Evolutionary conservation across 83 land plant species (phyloP), one percentile per base, ranked within the genome.

Genomic region (Picea engelmannii): DNA sequence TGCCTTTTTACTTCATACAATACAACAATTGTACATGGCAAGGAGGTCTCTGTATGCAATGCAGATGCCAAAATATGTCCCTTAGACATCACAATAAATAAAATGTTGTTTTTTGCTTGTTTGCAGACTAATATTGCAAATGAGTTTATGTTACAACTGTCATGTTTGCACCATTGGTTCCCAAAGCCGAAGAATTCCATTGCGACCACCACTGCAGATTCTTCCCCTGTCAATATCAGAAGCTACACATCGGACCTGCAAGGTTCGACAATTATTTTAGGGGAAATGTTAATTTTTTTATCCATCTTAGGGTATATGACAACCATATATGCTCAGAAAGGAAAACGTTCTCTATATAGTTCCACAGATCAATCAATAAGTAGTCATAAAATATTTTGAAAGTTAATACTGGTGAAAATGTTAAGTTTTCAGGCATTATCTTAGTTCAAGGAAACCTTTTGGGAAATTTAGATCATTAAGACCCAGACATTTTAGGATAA

Each of bases 131-230:
- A 55, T 12, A 55, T 55, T 66, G 25, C 24, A 66, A 66, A 77
- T 16, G 40, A 77, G 17, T 12, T 4, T 76, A 47, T 9, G n/a
- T 23, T 27, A 74, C 77, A 74, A 74, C 17, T 78, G 23, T 78
- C 65, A 78, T 27, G 62, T 38, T 78, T 78, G 79, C 23, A 78
- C 58, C 5, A 91, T 93, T 38, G 99, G 98, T 71, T 98, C 99
- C 99, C 99, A 98, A 0, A 98, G 91, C 78, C 99, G 89, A 62
- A 98, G 95, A 79, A 96, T 84, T 61, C 99, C 99, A 84, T 96
- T 96, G 11, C 99, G 94, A 20, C 95, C 99, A 35, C 99, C 99
- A 87, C 92, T 98, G 88, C 97, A 96, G 47, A 98, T 93, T 77
- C 99, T 90, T 62, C 98, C 98, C 82, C 96, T 88, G 68, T 98